These are phyloP conservation scores for Pyrenophora teres DNA, from an alignment of 2,329 filamentous ascomycete genomes.

Conservation along the genomic window DNA sequence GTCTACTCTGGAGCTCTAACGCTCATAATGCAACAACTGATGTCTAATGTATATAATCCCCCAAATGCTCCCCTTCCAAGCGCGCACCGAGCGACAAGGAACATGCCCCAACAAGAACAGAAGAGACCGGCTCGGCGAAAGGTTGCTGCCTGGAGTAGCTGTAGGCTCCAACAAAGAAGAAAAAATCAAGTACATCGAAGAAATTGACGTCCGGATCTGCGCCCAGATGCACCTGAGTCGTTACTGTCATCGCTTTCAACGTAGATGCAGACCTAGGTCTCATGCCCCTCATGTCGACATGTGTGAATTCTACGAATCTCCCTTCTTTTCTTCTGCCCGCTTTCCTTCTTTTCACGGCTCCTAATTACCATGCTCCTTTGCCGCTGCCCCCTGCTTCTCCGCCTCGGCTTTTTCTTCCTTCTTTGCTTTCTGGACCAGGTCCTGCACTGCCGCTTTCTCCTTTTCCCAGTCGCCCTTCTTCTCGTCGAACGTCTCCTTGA, in stretches of 20 bases:
- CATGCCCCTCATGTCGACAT: background rate
- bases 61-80: conserved; percentile 16
- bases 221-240: conserved; percentile 14
- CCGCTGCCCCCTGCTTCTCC: conserved; percentile 54
- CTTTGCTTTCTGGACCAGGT: conserved; percentile 64
- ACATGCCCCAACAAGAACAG: conserved; percentile 13
- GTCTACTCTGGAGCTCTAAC: conserved; percentile 26
- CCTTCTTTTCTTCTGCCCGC: conserved; percentile 21
- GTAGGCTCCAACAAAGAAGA: background rate
- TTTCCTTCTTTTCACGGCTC: conserved; percentile 29
- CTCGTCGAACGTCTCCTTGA: conserved; percentile 80
- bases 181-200: conserved; percentile 7
- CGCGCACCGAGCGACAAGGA: conserved; percentile 21
- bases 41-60: conserved; percentile 42
- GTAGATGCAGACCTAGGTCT: background rate
- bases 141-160: background rate
- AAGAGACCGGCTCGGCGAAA: conserved; percentile 21
- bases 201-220: conserved; percentile 4
- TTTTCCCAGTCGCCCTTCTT: conserved; percentile 83
- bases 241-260: conserved; percentile 23
- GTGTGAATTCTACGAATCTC: conserved; percentile 5
- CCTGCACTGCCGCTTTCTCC: conserved; percentile 79
- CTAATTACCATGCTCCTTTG: conserved; percentile 33
- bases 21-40: conserved; percentile 37
- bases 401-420: conserved; percentile 45